Evolutionary conservation across 768 basidiomycete species (phyloP), one percentile per base, ranked within the genome.

Genomic region (Boletus pseudo-olivaceus): DNA sequence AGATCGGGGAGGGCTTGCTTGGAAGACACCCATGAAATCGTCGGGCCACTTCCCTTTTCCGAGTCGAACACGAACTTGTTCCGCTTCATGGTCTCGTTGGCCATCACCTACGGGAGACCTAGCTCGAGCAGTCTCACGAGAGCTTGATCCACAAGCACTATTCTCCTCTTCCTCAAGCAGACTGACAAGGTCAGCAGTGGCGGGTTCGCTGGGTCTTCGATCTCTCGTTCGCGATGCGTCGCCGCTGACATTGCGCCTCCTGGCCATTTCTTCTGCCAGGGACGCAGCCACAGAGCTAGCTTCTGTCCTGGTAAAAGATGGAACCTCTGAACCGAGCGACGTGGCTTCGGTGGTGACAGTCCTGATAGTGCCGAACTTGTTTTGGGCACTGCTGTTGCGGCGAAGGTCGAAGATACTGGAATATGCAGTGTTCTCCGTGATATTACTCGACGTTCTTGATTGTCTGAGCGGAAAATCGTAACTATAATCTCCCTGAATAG

Each of bases 31-130:
- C 51, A 90, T 66, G 66, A 90, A 88, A 68, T 90, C 88, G 69
- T 90, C 87, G 0, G 90, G 87, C 87, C 87, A 90, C 68, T 87
- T 89, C 54, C 86, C 88, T 67, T 90, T 88, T 33, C 83, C 82
- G 33, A 90, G 79, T 51, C 83, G 78, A 57, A 89, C 75, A 41
- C 69, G 64, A 33, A 64, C 63, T 59, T 71, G 74, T 51, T 74
- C 67, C 12, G 58, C 52, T 55, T 70, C 60, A 61, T 44, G 60
- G 56, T 56, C 50, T 55, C 60, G 48, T 61, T 62, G 40, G 56
- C 56, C 53, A 54, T 64, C 64, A 49, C 57, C 56, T 59, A 47
- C 35, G 17, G 55, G 51, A 5, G 62, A 53, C 44, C 51, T 62
- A 33, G 59, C 59, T 50, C 55, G 51, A 40, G 68, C 54, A 59